Evolutionary conservation across 345 rosid genomes (phyloP).

Genomic region (Eutrema japonicum): DNA sequence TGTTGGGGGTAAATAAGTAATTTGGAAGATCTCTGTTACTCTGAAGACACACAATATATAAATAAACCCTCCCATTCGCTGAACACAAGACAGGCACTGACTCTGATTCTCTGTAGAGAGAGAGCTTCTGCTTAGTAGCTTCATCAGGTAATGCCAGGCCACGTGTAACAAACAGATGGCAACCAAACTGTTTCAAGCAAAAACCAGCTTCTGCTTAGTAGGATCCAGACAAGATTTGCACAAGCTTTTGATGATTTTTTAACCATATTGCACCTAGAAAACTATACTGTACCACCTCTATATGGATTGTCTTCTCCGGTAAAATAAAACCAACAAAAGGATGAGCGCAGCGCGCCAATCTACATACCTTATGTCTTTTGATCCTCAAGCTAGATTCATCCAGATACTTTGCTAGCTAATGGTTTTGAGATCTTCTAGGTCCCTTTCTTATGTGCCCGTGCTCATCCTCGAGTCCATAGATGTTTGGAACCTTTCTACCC

Average conservation of each 20-base stretch:
- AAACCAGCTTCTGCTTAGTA: not conserved
- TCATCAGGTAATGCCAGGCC: constrained; percentile 6
- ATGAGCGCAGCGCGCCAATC: not conserved
- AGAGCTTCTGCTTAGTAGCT: not conserved
- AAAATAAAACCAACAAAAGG: not conserved
- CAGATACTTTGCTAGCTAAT: no score
- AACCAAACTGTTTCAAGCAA: constrained; percentile 27
- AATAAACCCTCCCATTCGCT: no score
- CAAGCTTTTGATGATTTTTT: constrained; percentile 16
- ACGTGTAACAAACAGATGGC: not conserved
- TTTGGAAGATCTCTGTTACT: not conserved
- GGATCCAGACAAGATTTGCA: not conserved
- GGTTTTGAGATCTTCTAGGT: not conserved
- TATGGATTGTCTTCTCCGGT: constrained; percentile 7
- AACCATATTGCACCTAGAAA: constrained; percentile 4
- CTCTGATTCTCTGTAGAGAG: not conserved
- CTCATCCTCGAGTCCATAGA: not conserved
- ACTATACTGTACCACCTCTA: not conserved
- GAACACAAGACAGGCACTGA: no score
- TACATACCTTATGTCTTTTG: no score
- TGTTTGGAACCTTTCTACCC: no score
- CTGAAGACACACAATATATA: not conserved
- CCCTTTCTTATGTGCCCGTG: not conserved
- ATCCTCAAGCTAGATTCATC: no score
- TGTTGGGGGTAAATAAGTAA: not conserved